Base-by-base conservation (phyloP, 2,329 filamentous ascomycete genomes). In the Dactylellina drechsleri region DNA sequence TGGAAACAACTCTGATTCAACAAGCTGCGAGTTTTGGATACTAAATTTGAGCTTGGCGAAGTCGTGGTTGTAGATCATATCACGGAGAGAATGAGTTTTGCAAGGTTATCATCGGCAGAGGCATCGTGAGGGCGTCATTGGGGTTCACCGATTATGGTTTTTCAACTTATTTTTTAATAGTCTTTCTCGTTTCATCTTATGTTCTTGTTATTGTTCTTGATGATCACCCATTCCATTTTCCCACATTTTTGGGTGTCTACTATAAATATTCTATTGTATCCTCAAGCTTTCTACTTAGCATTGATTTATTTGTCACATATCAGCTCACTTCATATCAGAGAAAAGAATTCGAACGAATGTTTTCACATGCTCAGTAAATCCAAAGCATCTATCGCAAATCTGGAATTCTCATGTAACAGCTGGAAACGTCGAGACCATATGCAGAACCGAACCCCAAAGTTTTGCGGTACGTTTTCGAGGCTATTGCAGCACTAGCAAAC, bases 91-190 rank as follows among this genome's bases (percentile, higher is more conserved):
- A 47, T 31, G 66, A 47, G 4, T 15, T 5, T 15, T 47, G 13
- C 31, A 36, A 36, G 31, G 43, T 47, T 47, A 47, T n/a, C 5
- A 12, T 18, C 43, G 13, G 43, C 16, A 53, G 12, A 36, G 54
- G 68, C 68, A 73, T 73, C 56, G 47, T 52, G 67, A 61, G 56
- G 60, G 68, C 61, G 61, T 61, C 54, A 56, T 50, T 52, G 59
- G 49, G 18, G 28, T 61, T 57, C 47, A 12, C 31, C 31, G 31
- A 5, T 47, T 47, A n/a, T 47, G 15, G 65, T 47, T 43, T 15
- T 31, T 49, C 28, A 50, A 12, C 52, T 68, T 54, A 52, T 54
- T 53, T 53, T 31, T 59, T 65, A 66, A 56, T 72, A 56, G 60
- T 41, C 40, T 61, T 56, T 57, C 12, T 50, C 56, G 43, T 15